Base-by-base conservation (phyloP, 148 eudicot species). In the Spergularia bocconei region DNA sequence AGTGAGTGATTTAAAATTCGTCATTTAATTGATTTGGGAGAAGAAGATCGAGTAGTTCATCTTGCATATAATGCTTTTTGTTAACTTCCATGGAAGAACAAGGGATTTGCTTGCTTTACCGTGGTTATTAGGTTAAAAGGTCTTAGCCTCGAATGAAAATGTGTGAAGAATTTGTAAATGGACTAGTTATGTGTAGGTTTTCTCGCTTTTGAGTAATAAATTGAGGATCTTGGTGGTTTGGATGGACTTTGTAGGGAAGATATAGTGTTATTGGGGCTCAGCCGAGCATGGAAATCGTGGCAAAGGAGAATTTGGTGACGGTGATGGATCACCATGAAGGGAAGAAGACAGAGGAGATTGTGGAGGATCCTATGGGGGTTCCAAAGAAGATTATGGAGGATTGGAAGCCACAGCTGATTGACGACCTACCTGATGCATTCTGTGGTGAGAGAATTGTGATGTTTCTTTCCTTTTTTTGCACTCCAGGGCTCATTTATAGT, bases 191-290 rank as follows among this genome's bases (percentile, higher is more conserved):
- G 21, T 67, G 19, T 17, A 3, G 17, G 17, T 50, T 68, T 16
- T 15, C 47, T 36, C 21, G 16, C 0, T 20, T 15, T 16, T 11
- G 39, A 25, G 23, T 47, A 14, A 47, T 38, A 61, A 20, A 48
- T 16, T 20, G 54, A 72, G n/a, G 13, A 59, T 59, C 11, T 15
- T 44, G 41, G 19, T 59, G 75, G 44, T 61, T 44, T 12, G 44
- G 38, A 19, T 80, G 79, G 63, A 17, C 39, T 57, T 74, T 72
- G 44, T 85, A 96, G 99, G 99, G 99, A 75, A 88, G 99, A 58
- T 96, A 88, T 79, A 96, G 99, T 86, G 91, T 96, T 60, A 81
- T 92, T 75, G 99, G 99, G 78, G 99, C 99, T 75, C 99, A 96
- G 73, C 99, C 99, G 10, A 84, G 89, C 33, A 87, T 96, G 95